Base-by-base conservation (phyloP, 2,329 filamentous ascomycete genomes). In the Colletotrichum sublineola region DNA sequence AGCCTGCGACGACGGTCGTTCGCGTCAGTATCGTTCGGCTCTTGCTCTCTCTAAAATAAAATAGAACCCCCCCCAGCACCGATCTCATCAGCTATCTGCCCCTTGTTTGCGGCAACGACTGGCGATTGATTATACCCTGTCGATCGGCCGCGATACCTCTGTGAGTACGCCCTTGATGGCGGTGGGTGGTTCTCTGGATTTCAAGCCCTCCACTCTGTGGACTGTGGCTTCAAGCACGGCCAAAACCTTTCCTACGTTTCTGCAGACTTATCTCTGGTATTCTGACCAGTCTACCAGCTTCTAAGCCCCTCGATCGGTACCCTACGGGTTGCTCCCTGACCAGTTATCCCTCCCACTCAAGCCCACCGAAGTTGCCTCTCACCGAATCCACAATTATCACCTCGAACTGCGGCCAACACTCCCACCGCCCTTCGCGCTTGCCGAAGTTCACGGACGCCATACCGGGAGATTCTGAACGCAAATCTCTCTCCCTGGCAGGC, bases 301-400 rank as follows among this genome's bases (percentile, higher is more conserved):
- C 42, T 24, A 50, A 33, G 31, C 42, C 38, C 36, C 48, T 61
- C 48, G 55, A 65, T 48, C 48, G 52, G 44, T n/a, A 56, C 24
- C 31, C 55, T 61, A 38, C 53, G 60, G 66, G 18, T 55, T 48
- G 66, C 33, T 18, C 57, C 42, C 18, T 33, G 48, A 50, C 40
- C 50, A 33, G 56, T 62, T 12, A 57, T 48, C 36, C 42, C 7
- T 9, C 53, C 53, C 66, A 44, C 40, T 24, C 52, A 36, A 60
- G 48, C 48, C 36, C 56, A 38, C 55, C 55, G 29, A 61, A 68
- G 46, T 36, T 42, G 63, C 58, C 64, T 36, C 52, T 44, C 38
- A 15, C 50, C 64, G 52, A 71, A 68, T 52, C 70, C 66, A 65
- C 55, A 69, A 60, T 61, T 65, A 31, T 31, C 55, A 38, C 62